Evolutionary conservation across 495 filamentous ascomycete species (phyloP).

Genomic region (Hypoxylon lienhwacheense): DNA sequence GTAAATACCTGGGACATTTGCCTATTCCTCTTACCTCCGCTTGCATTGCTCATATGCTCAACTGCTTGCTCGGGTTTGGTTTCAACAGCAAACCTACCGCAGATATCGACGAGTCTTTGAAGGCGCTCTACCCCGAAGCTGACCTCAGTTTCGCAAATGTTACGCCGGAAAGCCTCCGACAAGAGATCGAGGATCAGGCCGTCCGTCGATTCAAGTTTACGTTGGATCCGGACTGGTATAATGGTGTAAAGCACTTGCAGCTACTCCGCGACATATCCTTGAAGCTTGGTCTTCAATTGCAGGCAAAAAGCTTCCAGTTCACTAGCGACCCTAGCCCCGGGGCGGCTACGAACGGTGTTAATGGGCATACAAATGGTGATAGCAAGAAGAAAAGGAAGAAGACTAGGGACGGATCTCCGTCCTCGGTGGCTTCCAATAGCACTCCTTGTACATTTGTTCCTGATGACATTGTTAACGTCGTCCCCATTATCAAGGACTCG

Average conservation of each 20-base stretch:
- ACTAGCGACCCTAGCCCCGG: constrained; percentile 27
- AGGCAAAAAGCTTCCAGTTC: constrained; percentile 80
- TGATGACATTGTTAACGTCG: constrained; percentile 87
- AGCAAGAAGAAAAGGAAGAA: constrained; percentile 83
- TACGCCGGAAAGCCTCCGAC: constrained; percentile 68
- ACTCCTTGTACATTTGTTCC: constrained; percentile 68
- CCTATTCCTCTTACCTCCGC: constrained; percentile 73
- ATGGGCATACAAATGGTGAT: constrained; percentile 39
- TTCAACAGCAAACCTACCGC: constrained; percentile 75
- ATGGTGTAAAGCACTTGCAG: constrained; percentile 70
- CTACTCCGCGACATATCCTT: constrained; percentile 85
- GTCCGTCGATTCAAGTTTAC: constrained; percentile 71
- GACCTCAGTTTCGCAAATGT: constrained; percentile 79
- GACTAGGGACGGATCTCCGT: constrained; percentile 51
- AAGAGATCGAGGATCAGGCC: constrained; percentile 72
- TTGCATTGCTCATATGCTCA: constrained; percentile 85
- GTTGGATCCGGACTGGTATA: constrained; percentile 68
- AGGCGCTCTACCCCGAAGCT: constrained; percentile 74
- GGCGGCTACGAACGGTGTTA: constrained; percentile 37
- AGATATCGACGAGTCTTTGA: constrained; percentile 73
- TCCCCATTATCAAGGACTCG: constrained; percentile 92
- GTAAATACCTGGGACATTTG: constrained; percentile 76
- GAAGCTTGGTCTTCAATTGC: constrained; percentile 89
- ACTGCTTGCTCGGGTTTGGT: constrained; percentile 82
- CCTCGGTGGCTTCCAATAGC: constrained; percentile 54